phyloP scores from a whole-genome alignment of 2,329 filamentous ascomycete species.

The Triangularia verruculosa region DNA sequence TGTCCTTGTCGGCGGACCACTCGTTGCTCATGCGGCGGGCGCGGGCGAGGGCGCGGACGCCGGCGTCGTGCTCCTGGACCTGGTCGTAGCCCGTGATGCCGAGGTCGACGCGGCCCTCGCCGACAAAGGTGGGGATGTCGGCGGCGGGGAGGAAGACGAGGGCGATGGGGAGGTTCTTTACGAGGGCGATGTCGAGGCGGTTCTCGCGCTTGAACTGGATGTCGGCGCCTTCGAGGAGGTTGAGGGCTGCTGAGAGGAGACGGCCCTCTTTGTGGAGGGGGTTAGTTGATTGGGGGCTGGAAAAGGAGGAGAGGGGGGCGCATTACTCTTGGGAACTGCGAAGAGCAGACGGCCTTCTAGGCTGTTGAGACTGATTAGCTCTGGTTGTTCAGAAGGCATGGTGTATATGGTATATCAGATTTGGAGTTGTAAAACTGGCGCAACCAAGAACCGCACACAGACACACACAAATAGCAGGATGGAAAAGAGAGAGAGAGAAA shows the following conservation, averaged over 20 bases:
- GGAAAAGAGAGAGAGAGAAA: slow-evolving; percentile 9
- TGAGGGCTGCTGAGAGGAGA: slow-evolving; percentile 80
- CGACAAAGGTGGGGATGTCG: slow-evolving; percentile 96
- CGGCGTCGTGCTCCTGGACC: slow-evolving; percentile 82
- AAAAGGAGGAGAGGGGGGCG: slow-evolving; percentile 12
- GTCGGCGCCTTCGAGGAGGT: slow-evolving; percentile 89
- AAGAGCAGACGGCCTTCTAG: slow-evolving; percentile 91
- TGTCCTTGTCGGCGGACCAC: slow-evolving; percentile 42
- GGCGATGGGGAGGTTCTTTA: slow-evolving; percentile 93
- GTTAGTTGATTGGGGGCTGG: slow-evolving; percentile 23
- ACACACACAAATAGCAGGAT: not conserved
- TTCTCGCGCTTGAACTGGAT: slow-evolving; percentile 96
- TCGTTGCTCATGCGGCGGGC: slow-evolving; percentile 47
- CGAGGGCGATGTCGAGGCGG: slow-evolving; percentile 93
- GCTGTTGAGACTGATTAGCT: slow-evolving; percentile 46
- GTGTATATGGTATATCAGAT: too few relatives aligned
- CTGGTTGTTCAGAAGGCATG: slow-evolving; percentile 38
- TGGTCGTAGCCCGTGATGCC: slow-evolving; percentile 95
- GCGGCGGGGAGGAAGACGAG: slow-evolving; percentile 95
- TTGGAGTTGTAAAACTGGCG: not conserved
- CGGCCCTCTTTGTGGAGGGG: slow-evolving; percentile 68
- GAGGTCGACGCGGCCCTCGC: slow-evolving; percentile 87
- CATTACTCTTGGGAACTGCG: slow-evolving; percentile 96
- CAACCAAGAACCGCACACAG: not conserved
- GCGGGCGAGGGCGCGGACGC: slow-evolving; percentile 49